Conservation (phyloP, 2,329 filamentous ascomycete genomes). For the Atkinsonella texensis region DNA sequence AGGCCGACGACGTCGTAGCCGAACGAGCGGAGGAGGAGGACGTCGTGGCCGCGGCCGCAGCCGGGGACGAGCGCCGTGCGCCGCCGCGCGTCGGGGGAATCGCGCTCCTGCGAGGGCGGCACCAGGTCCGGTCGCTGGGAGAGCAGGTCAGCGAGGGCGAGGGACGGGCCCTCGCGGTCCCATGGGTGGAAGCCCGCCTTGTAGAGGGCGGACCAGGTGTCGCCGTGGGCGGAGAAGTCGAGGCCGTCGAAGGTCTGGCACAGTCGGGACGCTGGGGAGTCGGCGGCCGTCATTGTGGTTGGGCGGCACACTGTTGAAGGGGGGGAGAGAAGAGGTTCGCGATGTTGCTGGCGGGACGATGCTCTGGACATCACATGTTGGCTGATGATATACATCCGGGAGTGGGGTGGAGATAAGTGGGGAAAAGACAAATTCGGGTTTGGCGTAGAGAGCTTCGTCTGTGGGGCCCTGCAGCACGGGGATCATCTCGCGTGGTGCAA, state of each 20-base stretch:
- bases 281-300: constrained; percentile 11
- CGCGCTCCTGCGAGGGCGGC: constrained; percentile 20
- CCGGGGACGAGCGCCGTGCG: constrained; percentile 62
- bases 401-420: no score
- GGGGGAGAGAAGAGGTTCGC: neutral
- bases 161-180: constrained; percentile 42
- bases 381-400: no score
- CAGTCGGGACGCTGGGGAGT: constrained; percentile 16
- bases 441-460: no score
- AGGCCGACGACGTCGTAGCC: constrained; percentile 71
- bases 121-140: constrained; percentile 32
- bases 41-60: constrained; percentile 74
- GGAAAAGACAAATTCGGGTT: no score
- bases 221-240: constrained; percentile 22
- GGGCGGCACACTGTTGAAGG: neutral
- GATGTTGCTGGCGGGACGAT: neutral
- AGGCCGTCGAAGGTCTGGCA: constrained; percentile 22
- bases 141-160: constrained; percentile 42
- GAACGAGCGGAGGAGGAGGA: constrained; percentile 58
- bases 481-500: no score
- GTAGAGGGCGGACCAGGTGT: constrained; percentile 38
- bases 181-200: constrained; percentile 35
- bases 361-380: no score
- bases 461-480: no score
- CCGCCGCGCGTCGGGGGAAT: constrained; percentile 16